Conservation (phyloP, 257 asterid species). For the Solanum paucissectum region DNA sequence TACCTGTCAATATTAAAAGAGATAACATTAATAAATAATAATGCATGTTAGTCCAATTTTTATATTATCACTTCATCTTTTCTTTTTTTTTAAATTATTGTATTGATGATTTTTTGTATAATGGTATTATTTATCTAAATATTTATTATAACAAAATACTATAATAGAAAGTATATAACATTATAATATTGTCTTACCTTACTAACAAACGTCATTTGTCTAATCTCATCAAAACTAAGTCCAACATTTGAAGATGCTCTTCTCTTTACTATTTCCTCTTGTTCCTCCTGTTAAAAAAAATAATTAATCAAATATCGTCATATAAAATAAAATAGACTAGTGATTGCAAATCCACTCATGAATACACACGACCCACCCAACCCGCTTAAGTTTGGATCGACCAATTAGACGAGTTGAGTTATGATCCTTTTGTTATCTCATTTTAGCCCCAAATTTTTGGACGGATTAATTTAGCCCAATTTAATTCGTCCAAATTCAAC, state of each 20-base stretch:
- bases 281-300: neutral
- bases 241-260: neutral
- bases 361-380: neutral
- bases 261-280: neutral
- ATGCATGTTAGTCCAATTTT: neutral
- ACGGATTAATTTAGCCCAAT: too few species aligned
- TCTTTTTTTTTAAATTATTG: too few species aligned
- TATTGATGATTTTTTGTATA: too few species aligned
- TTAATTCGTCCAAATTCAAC: too few species aligned
- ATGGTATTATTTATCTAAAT: too few species aligned
- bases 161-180: too few species aligned
- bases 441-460: neutral
- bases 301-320: neutral
- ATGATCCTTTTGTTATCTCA: too few species aligned
- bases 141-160: too few species aligned
- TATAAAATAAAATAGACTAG: neutral
- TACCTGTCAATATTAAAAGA: neutral
- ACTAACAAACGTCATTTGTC: slow-evolving; percentile 3
- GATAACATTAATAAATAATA: neutral
- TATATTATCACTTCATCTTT: too few species aligned
- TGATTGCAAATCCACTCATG: neutral
- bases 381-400: neutral
- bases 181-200: neutral
- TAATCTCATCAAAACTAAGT: neutral
- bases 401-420: too few species aligned